Conservation (phyloP, 2,329 filamentous ascomycete species). For the Calonectria montana region DNA sequence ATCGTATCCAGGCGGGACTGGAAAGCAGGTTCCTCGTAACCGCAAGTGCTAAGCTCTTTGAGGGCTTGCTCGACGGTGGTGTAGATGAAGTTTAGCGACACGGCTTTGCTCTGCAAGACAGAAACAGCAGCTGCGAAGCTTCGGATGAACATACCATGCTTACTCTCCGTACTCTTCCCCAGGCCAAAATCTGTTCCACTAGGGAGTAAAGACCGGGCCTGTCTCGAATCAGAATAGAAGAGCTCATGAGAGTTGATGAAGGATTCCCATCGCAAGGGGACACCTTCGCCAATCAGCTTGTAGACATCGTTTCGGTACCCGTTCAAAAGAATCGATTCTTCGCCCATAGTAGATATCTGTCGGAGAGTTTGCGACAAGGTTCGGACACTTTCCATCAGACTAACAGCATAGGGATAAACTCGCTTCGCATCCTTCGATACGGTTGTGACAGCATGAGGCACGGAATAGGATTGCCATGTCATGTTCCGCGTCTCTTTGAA, state of each 20-base stretch:
- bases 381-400: slow-evolving; percentile 97
- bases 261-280: slow-evolving; percentile 95
- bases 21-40: slow-evolving; percentile 85
- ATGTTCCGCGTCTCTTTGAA: slow-evolving; percentile 99
- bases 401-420: slow-evolving; percentile 97
- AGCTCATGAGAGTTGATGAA: slow-evolving; percentile 98
- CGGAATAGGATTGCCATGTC: slow-evolving; percentile 92
- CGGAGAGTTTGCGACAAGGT: slow-evolving; percentile 90
- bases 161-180: slow-evolving; percentile 78
- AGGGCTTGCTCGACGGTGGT: slow-evolving; percentile 84
- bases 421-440: slow-evolving; percentile 99
- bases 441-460: slow-evolving; percentile 94
- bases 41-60: slow-evolving; percentile 83
- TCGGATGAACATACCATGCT: slow-evolving; percentile 95
- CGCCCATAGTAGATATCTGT: slow-evolving; percentile 85
- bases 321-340: slow-evolving; percentile 87
- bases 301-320: slow-evolving; percentile 95
- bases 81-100: slow-evolving; percentile 81
- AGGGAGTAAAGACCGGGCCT: slow-evolving; percentile 58
- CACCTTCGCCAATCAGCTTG: slow-evolving; percentile 82
- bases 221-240: slow-evolving; percentile 66
- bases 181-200: slow-evolving; percentile 54
- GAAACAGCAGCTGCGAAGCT: slow-evolving; percentile 92
- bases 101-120: slow-evolving; percentile 87
- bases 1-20: slow-evolving; percentile 84